These are phyloP conservation scores for Neurospora sp. DNA, from an alignment of 495 filamentous ascomycete genomes.

Conservation along the genomic window DNA sequence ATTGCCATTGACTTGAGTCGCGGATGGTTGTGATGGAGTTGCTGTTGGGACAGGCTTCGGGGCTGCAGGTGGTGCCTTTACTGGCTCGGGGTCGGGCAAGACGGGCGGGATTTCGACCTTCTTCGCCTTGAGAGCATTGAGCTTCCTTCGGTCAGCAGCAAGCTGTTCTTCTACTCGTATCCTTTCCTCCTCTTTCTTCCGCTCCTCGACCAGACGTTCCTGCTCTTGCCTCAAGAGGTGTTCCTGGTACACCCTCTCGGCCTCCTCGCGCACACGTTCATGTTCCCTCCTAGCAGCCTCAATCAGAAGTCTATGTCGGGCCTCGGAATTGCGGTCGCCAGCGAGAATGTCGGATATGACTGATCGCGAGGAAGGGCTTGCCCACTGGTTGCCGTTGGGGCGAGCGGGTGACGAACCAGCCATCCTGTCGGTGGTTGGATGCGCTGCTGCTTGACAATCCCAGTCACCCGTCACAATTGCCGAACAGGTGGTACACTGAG, in stretches of 20 bases:
- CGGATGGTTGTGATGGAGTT: constrained; percentile 1
- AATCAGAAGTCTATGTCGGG: constrained; percentile 49
- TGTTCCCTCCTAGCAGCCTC: constrained; percentile 52
- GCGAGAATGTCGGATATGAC: constrained; percentile 26
- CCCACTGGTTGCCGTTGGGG: constrained; percentile 24
- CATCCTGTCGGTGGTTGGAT: constrained; percentile 18
- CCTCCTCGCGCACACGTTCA: constrained; percentile 51
- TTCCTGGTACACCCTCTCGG: constrained; percentile 37
- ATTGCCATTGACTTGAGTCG: neutral
- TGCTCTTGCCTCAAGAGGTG: constrained; percentile 37
- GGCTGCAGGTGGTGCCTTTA: constrained; percentile 6
- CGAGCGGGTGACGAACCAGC: constrained; percentile 27
- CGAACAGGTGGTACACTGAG: neutral
- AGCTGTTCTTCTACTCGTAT: constrained; percentile 34
- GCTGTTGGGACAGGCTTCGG: neutral
- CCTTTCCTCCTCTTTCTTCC: constrained; percentile 41
- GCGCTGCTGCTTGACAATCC: neutral
- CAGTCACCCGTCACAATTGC: neutral
- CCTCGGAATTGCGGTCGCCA: constrained; percentile 33
- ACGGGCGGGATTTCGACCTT: constrained; percentile 33
- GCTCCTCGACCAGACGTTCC: constrained; percentile 36
- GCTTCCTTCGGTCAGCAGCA: constrained; percentile 29
- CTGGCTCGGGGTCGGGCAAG: constrained; percentile 22
- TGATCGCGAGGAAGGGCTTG: constrained; percentile 21
- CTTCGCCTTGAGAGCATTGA: constrained; percentile 31